Conservation (phyloP, 352 stramenopile genomes). For the Globisporangium takayamanum region DNA sequence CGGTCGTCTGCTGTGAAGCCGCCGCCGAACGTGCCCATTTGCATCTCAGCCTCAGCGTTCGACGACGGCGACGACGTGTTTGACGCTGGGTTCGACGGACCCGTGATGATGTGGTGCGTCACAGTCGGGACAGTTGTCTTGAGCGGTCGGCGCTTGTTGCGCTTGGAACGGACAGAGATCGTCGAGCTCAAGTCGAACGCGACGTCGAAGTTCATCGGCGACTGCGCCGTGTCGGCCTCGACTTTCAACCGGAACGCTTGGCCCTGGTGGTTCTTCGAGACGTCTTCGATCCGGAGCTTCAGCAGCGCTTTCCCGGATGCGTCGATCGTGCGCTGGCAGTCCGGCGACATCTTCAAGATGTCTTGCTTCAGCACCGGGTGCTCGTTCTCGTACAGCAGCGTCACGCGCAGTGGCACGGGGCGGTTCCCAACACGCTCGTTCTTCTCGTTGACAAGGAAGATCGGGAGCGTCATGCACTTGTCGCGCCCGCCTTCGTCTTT, state of each 20-base stretch:
- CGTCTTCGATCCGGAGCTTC: constrained; percentile 92
- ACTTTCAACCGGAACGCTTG: constrained; percentile 92
- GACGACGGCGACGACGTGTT: constrained; percentile 62
- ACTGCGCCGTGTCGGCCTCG: constrained; percentile 85
- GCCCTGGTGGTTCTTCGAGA: constrained; percentile 96
- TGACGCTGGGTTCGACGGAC: constrained; percentile 55
- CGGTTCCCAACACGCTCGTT: constrained; percentile 70
- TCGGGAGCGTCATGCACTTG: constrained; percentile 82
- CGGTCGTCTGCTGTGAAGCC: constrained; percentile 57
- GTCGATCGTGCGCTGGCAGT: constrained; percentile 85
- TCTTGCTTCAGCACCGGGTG: constrained; percentile 92
- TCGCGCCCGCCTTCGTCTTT: constrained; percentile 81
- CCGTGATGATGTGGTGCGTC: constrained; percentile 71
- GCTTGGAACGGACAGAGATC: constrained; percentile 93
- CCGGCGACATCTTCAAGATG: constrained; percentile 88
- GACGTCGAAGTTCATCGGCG: constrained; percentile 86
- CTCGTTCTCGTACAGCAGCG: constrained; percentile 84
- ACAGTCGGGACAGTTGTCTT: constrained; percentile 39
- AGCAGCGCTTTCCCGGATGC: constrained; percentile 76
- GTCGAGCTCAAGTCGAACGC: constrained; percentile 86
- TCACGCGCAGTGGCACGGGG: constrained; percentile 70
- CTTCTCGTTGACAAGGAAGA: constrained; percentile 75
- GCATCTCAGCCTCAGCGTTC: constrained; percentile 58
- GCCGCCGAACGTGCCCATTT: constrained; percentile 35
- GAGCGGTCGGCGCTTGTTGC: constrained; percentile 84